Evolutionary conservation across 2,329 filamentous ascomycete genomes (phyloP).

Genomic region (Fusarium staphyleae): DNA sequence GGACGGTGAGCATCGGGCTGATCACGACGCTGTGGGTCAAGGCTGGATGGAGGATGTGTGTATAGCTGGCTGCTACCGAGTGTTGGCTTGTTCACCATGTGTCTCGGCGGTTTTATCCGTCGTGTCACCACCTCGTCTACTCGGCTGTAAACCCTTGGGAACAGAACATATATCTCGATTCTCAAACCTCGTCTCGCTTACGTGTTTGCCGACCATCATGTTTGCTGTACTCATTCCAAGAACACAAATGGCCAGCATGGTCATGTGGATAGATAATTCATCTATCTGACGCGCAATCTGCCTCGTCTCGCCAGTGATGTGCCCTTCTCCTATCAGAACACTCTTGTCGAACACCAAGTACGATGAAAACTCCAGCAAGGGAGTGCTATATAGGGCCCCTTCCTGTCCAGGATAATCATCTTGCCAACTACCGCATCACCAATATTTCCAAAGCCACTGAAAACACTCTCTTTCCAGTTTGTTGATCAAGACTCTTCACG

Average conservation of each 20-base stretch:
- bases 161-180: slow-evolving; percentile 19
- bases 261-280: slow-evolving; percentile 1
- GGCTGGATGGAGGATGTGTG: slow-evolving; percentile 45
- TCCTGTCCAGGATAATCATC: neutral
- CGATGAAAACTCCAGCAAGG: slow-evolving; percentile 10
- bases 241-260: neutral
- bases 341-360: neutral
- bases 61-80: neutral
- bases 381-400: slow-evolving; percentile 7
- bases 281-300: slow-evolving; percentile 6
- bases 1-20: slow-evolving; percentile 46
- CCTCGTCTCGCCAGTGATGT: neutral
- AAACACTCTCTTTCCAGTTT: neutral
- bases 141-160: slow-evolving; percentile 12
- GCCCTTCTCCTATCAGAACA: neutral
- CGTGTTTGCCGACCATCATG: neutral
- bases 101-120: slow-evolving; percentile 15
- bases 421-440: neutral
- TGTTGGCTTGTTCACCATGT: neutral
- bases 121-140: neutral
- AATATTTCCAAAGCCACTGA: neutral
- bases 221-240: slow-evolving; percentile 7
- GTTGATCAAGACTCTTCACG: neutral
- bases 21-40: slow-evolving; percentile 51
- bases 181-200: slow-evolving; percentile 8